Base-by-base conservation (phyloP, 495 filamentous ascomycete species). In the Pyrenula massariospora region DNA sequence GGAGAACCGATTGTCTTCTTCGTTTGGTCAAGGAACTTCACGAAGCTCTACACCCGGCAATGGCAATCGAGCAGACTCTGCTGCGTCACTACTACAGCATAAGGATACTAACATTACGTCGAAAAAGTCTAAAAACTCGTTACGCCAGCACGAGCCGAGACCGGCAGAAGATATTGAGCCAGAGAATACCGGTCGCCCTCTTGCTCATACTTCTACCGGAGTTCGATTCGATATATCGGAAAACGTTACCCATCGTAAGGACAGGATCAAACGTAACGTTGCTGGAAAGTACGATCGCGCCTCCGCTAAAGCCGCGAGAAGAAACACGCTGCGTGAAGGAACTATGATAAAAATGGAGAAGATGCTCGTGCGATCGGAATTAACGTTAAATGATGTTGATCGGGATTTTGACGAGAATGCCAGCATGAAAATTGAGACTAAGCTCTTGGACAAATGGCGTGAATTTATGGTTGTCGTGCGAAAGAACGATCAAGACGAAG, bases 391-490 rank as follows among this genome's bases (percentile, higher is more conserved):
- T 58, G 68, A 74, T 11, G 57, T 70, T 0, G 62, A 88, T 10
- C 71, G 73, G 3, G 84, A 87, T 57, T 89, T 83, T 56, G 76
- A 80, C 25, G 86, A 89, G 66, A 86, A 85, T 59, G 75, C 78
- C 49, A 86, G 81, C 57, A 62, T 79, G 56, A 77, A 79, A 52
- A 78, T 82, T 56, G 79, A 84, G 53, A 79, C 79, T n/a, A 69
- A 77, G 50, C 74, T 74, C 1, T 65, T 80, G 22, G 83, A 87
- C 55, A 86, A 84, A 57, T 89, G 86, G 86, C 68, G 82, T 54
- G 86, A 89, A 60, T 87, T 77, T 58, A 75, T 89, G 54, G 80
- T 88, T 12, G 84, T 87, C 2, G 87, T 84, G 60, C 74, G 86
- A 36, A 78, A 82, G 59, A 73, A 73, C 49, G 72, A 67, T 1